phyloP scores from a whole-genome alignment of 2,329 filamentous ascomycete species.

The Cordyceps tenuipes region DNA sequence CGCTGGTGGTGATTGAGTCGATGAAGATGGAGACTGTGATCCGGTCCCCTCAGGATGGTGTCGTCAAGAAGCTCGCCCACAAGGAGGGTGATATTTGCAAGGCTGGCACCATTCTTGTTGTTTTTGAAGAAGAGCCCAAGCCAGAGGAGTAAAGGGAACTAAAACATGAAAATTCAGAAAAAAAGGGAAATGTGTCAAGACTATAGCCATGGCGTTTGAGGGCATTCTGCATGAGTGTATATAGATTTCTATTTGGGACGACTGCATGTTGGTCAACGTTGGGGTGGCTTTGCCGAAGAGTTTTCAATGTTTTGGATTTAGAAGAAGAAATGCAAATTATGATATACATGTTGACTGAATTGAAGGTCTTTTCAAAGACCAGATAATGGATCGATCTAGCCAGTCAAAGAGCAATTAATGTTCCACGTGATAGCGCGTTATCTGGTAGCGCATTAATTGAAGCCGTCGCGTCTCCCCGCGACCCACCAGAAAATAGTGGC shows the following conservation, averaged over 20 bases:
- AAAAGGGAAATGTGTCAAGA: not conserved
- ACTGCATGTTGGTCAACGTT: not conserved
- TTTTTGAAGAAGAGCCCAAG: constrained; percentile 52
- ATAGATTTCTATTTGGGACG: constrained; percentile 10
- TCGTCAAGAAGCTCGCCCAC: constrained; percentile 65
- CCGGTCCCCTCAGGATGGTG: constrained; percentile 63
- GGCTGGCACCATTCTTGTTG: constrained; percentile 63
- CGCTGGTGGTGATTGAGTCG: constrained; percentile 81
- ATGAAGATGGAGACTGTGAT: constrained; percentile 91
- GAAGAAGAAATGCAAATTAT: constrained; percentile 4
- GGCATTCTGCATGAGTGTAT: constrained; percentile 10
- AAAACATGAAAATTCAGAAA: not conserved
- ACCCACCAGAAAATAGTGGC: constrained; percentile 7
- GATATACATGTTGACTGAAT: not conserved
- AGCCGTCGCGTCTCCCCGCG: constrained; percentile 9
- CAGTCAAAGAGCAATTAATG: not conserved
- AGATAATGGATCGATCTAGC: no score
- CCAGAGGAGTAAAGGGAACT: constrained; percentile 18
- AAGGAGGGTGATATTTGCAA: constrained; percentile 73
- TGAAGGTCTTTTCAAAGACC: no score
- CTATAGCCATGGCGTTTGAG: constrained; percentile 10
- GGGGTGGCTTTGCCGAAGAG: not conserved
- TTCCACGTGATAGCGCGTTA: constrained; percentile 7
- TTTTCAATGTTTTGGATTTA: not conserved
- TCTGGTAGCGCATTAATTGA: not conserved